Conservation (phyloP, 73 alveolate species). For the Strombidium stylifer region DNA sequence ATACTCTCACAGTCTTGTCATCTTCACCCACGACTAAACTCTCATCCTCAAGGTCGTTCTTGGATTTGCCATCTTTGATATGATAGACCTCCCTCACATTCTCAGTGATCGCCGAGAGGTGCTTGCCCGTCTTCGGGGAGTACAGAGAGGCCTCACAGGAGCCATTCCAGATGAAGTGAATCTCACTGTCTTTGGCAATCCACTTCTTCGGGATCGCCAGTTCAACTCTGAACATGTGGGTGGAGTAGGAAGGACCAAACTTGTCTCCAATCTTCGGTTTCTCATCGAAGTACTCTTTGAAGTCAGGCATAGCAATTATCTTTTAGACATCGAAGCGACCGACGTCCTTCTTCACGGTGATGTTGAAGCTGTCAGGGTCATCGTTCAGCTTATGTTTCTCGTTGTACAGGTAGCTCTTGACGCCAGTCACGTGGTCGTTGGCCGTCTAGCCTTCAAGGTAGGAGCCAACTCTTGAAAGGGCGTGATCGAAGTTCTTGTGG, state of each 20-base stretch:
- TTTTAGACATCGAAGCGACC: slow-evolving; percentile 24
- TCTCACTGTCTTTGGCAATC: slow-evolving; percentile 28
- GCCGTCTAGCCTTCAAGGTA: slow-evolving; percentile 32
- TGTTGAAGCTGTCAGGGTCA: too few relatives aligned
- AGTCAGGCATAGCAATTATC: slow-evolving; percentile 9
- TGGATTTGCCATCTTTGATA: slow-evolving; percentile 19
- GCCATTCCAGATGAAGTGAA: slow-evolving; percentile 53
- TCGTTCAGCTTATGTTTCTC: slow-evolving; percentile 6
- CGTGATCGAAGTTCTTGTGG: slow-evolving; percentile 36
- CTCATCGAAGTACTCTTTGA: slow-evolving; percentile 8
- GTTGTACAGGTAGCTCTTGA: slow-evolving; percentile 9
- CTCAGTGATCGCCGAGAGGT: slow-evolving; percentile 40
- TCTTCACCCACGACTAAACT: too few relatives aligned
- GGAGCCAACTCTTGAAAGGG: slow-evolving; percentile 14
- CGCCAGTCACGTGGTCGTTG: not conserved
- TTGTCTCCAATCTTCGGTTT: slow-evolving; percentile 47
- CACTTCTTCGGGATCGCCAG: slow-evolving; percentile 39
- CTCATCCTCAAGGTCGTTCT: slow-evolving; percentile 31
- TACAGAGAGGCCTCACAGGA: slow-evolving; percentile 53
- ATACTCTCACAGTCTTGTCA: not conserved
- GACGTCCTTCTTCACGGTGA: slow-evolving; percentile 29
- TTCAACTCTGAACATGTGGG: slow-evolving; percentile 48
- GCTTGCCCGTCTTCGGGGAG: slow-evolving; percentile 17
- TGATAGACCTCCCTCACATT: slow-evolving; percentile 32
- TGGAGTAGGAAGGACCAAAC: slow-evolving; percentile 44